These are phyloP conservation scores for Aspergillus japonicus DNA, from an alignment of 2,329 filamentous ascomycete species.

Conservation along the genomic window DNA sequence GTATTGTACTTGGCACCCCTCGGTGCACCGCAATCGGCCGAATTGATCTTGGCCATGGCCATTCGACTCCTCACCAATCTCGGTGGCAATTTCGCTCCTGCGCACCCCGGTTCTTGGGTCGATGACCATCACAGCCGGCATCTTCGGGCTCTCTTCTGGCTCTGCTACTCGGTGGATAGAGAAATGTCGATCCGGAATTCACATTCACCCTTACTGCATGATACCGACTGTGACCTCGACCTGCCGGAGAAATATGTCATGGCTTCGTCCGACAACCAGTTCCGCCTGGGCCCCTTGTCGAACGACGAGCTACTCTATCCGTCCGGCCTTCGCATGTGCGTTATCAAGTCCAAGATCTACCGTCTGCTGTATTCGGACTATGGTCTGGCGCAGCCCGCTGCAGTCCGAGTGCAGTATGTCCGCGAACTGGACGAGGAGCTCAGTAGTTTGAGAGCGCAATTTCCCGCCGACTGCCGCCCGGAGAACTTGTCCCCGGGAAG, in stretches of 20 bases:
- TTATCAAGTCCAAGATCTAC: conserved; percentile 27
- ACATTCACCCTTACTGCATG: conserved; percentile 24
- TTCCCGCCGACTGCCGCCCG: conserved; percentile 20
- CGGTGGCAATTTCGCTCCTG: conserved; percentile 13
- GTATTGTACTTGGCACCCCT: conserved; percentile 23
- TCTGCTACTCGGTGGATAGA: conserved; percentile 26
- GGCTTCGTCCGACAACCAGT: conserved; percentile 21
- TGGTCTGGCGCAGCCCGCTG: conserved; percentile 14
- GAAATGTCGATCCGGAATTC: conserved; percentile 24
- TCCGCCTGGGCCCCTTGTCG: conserved; percentile 16
- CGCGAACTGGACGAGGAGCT: conserved; percentile 28
- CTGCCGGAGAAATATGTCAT: conserved; percentile 21
- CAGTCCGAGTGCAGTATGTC: conserved; percentile 22
- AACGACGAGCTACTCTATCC: conserved; percentile 24
- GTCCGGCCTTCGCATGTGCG: conserved; percentile 22
- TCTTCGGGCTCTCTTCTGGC: conserved; percentile 27
- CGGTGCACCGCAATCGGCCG: conserved; percentile 23
- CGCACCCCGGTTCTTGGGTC: too few species aligned
- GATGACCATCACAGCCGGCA: conserved; percentile 3
- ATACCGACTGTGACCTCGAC: conserved; percentile 24
- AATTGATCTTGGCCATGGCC: conserved; percentile 24
- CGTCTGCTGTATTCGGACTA: conserved; percentile 21
- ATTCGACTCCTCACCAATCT: conserved; percentile 25
- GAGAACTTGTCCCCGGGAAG: conserved; percentile 10
- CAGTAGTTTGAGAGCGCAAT: conserved; percentile 18